Percentiles rank a stretch among this genome's conserved stretches.
Conservation (phyloP, 495 filamentous ascomycete species). For the Hypoxylon crocopeplum region DNA sequence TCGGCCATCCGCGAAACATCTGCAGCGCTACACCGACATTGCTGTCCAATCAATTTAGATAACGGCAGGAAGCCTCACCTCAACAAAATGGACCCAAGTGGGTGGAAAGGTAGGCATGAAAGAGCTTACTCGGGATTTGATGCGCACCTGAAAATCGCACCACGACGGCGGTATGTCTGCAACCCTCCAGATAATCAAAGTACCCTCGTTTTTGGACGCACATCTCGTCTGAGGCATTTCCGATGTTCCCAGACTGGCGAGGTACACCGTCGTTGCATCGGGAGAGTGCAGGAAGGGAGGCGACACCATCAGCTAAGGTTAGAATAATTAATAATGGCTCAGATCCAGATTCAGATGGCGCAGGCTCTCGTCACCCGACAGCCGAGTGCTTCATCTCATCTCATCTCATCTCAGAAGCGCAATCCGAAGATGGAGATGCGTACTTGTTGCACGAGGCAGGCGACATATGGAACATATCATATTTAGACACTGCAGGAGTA, state of each 20-base stretch:
- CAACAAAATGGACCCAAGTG: constrained; percentile 20
- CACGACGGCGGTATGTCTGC: constrained; percentile 11
- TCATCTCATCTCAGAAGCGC: constrained; percentile 22
- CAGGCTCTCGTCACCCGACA: constrained; percentile 5
- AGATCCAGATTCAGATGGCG: constrained; percentile 12
- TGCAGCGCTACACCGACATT: constrained; percentile 31
- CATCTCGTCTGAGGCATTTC: constrained; percentile 15
- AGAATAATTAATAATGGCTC: background rate
- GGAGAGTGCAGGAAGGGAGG: constrained; percentile 12
- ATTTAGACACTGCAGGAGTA: background rate
- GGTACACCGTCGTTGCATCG: constrained; percentile 8
- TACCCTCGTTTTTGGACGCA: background rate
- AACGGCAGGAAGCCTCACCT: constrained; percentile 25
- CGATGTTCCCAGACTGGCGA: background rate
- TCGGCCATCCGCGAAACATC: constrained; percentile 6
- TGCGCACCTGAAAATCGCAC: constrained; percentile 1
- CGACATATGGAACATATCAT: no score
- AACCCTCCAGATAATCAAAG: constrained; percentile 4
- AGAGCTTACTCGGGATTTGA: constrained; percentile 5
- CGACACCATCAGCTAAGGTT: constrained; percentile 13
- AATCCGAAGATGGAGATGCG: constrained; percentile 9
- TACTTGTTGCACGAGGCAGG: background rate
- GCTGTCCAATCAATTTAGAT: constrained; percentile 26
- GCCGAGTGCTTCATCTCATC: no score
- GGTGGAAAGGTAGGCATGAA: constrained; percentile 9